Base-by-base conservation (phyloP, 2,329 filamentous ascomycete species). In the Grosmannia penicillata region DNA sequence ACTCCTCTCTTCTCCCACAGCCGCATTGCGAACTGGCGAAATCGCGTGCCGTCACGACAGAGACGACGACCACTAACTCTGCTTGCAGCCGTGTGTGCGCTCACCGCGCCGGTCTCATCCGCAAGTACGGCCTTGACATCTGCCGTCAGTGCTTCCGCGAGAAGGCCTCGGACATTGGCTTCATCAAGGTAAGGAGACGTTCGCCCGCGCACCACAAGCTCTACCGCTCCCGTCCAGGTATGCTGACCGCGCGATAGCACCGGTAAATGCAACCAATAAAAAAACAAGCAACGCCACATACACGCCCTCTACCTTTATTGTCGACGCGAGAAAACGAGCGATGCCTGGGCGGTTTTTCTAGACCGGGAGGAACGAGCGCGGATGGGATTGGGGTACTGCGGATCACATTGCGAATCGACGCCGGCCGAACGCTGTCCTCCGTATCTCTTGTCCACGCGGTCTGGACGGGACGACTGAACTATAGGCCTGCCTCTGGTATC, bases 91-190 rank as follows among this genome's bases (percentile, higher is more conserved):
- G 72, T 49, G 69, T 75, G 59, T 76, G 72, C 84, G 85, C 86
- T 62, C 89, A 98, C 82, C 79, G 76, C 62, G 89, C 91, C 60
- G 91, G 91, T 93, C 79, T 98, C 55, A 94, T 98, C 78, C 87
- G 91, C 75, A 98, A 98, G 75, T 98, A 98, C 73, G 89, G 91
- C 62, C 76, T 95, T 56, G 85, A 93, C 68, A 75, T 82, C 61
- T 82, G 77, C 75, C 75, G 77, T 73, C 77, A 82, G 63, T 82
- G 77, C 72, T 82, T 80, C 73, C 72, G 76, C 57, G 76, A 81
- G 70, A 79, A 79, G 70, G 63, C 73, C 51, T 63, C 72, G 62
- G 76, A 81, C 58, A 80, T 81, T 62, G 76, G 76, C 56, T 81
- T 81, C 65, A 67, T 72, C 67, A 80, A 81, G 76, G 75, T 78